phyloP scores from a whole-genome alignment of 2,329 filamentous ascomycete genomes.

The Coniosporium tulheliwenetii region DNA sequence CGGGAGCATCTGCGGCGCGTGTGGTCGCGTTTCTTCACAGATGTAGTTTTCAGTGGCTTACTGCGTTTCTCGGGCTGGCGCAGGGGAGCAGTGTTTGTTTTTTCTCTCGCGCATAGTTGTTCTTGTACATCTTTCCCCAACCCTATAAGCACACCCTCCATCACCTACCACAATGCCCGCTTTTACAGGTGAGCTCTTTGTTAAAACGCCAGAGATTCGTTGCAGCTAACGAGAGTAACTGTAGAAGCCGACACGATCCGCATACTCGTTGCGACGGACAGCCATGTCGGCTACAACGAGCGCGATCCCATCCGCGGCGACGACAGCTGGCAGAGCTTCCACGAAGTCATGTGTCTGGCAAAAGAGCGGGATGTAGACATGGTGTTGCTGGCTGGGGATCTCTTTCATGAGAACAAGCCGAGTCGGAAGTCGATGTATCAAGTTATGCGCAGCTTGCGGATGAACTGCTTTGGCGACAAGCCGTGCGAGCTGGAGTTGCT shows the following conservation, averaged over 20 bases:
- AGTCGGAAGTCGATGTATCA: slow-evolving; percentile 93
- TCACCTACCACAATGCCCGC: slow-evolving; percentile 6
- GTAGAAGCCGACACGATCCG: slow-evolving; percentile 69
- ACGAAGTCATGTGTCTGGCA: slow-evolving; percentile 85
- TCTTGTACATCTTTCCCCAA: too few species aligned
- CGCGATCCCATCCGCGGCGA: slow-evolving; percentile 87
- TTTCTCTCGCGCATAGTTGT: too few species aligned
- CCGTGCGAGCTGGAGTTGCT: slow-evolving; percentile 91
- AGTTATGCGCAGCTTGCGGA: slow-evolving; percentile 84
- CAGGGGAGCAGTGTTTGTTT: too few species aligned
- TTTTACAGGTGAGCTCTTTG: slow-evolving; percentile 4
- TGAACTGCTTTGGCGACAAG: slow-evolving; percentile 90
- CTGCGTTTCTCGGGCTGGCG: too few species aligned
- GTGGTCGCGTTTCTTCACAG: too few species aligned
- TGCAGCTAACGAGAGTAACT: neutral
- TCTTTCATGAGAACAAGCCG: slow-evolving; percentile 97
- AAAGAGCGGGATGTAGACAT: slow-evolving; percentile 88
- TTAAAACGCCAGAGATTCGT: neutral
- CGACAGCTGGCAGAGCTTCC: slow-evolving; percentile 92
- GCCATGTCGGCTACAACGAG: slow-evolving; percentile 94
- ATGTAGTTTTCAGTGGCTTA: too few species aligned
- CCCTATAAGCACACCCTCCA: too few species aligned
- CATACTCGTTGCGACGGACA: slow-evolving; percentile 87
- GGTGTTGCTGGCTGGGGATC: slow-evolving; percentile 84
- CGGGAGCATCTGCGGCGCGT: too few species aligned